These are phyloP conservation scores for Ascochyta viciae-villosae DNA, from an alignment of 2,329 filamentous ascomycete genomes.

Conservation along the genomic window DNA sequence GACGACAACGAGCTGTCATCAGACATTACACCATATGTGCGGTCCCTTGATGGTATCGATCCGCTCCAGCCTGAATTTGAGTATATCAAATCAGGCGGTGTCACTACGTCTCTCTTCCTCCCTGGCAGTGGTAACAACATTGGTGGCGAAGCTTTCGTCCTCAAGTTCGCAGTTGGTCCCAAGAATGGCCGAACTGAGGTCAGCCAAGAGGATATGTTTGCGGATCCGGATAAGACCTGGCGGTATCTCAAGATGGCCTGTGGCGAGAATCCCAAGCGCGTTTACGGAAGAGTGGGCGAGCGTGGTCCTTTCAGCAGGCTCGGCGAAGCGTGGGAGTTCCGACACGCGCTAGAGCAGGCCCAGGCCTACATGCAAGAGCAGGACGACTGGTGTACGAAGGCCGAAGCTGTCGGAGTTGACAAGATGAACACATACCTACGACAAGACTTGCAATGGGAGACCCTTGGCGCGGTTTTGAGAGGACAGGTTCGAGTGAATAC, in stretches of 20 bases:
- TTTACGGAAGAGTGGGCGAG: constrained; percentile 57
- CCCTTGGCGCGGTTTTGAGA: constrained; percentile 66
- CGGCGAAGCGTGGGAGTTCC: constrained; percentile 73
- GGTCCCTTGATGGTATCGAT: constrained; percentile 70
- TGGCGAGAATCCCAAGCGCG: constrained; percentile 71
- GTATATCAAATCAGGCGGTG: constrained; percentile 75
- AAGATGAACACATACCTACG: constrained; percentile 66
- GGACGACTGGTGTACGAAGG: constrained; percentile 68
- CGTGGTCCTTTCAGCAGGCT: constrained; percentile 59
- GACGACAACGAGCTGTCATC: constrained; percentile 70
- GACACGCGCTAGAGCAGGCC: constrained; percentile 71
- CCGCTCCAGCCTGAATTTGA: constrained; percentile 70
- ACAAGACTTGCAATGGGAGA: constrained; percentile 69
- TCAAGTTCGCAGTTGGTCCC: constrained; percentile 43
- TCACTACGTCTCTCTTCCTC: constrained; percentile 71
- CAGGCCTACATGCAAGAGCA: constrained; percentile 64
- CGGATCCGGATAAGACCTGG: constrained; percentile 65
- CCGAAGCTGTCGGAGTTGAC: constrained; percentile 6
- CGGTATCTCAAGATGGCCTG: constrained; percentile 81
- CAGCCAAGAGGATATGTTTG: constrained; percentile 59
- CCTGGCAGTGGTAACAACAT: constrained; percentile 77
- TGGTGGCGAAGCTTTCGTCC: constrained; percentile 71
- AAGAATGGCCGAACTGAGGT: constrained; percentile 70
- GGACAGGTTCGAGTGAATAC: constrained; percentile 74
- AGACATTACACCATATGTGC: constrained; percentile 72